Evolutionary conservation across 352 stramenopile species (phyloP).

Genomic region (Globisporangium viniferum): DNA sequence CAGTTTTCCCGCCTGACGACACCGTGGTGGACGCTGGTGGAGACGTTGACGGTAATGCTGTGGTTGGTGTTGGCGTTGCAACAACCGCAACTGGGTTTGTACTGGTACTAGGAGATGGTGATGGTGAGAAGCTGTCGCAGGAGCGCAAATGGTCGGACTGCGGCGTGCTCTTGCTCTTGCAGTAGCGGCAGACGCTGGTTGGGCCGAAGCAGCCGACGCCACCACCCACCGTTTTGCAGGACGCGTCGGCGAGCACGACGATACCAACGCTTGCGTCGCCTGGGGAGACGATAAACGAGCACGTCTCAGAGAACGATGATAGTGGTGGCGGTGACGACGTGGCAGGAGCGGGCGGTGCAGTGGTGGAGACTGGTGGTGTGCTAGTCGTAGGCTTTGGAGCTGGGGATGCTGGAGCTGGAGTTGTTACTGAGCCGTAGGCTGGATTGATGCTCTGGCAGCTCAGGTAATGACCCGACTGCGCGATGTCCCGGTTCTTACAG

Average conservation of each 20-base stretch:
- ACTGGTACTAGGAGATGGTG: not conserved
- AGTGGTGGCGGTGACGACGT: not conserved
- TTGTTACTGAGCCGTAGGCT: not conserved
- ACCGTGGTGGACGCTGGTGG: not conserved
- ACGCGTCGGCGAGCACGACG: slow-evolving; percentile 23
- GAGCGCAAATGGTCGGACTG: slow-evolving; percentile 22
- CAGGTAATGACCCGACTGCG: slow-evolving; percentile 28
- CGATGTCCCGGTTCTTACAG: slow-evolving; percentile 34
- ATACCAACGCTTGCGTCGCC: slow-evolving; percentile 26
- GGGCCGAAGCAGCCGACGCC: slow-evolving; percentile 33
- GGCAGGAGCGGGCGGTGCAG: not conserved
- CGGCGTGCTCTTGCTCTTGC: slow-evolving; percentile 24
- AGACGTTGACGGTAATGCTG: not conserved
- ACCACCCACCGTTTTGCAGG: slow-evolving; percentile 20
- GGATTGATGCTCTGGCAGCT: slow-evolving; percentile 17
- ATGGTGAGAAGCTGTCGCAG: slow-evolving; percentile 1
- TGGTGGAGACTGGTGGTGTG: not conserved
- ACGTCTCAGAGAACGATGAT: not conserved
- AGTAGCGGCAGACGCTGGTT: slow-evolving; percentile 32
- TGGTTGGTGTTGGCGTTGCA: not conserved
- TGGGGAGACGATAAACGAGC: slow-evolving; percentile 4
- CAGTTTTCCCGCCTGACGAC: not conserved
- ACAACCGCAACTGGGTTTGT: not conserved
- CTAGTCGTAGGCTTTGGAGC: not conserved
- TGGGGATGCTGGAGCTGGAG: not conserved